Conservation (phyloP, 371 early-diverging fungal species). For the Mucor velutinosus region DNA sequence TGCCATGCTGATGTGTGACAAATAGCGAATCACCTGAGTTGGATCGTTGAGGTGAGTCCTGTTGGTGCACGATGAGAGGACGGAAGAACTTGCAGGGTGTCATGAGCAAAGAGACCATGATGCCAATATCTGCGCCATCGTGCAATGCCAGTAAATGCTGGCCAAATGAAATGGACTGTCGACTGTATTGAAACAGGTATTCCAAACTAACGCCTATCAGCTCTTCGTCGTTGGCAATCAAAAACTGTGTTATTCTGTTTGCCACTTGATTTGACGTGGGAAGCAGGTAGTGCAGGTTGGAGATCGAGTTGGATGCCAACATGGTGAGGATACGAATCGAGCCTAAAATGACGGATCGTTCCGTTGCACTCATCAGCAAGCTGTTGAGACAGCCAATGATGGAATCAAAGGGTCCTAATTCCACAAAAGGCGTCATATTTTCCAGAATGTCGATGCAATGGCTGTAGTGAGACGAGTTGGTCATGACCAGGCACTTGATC, state of each 20-base stretch:
- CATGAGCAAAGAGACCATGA: slow-evolving; percentile 53
- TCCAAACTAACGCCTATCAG: slow-evolving; percentile 70
- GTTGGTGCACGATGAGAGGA: slow-evolving; percentile 9
- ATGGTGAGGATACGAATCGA: slow-evolving; percentile 63
- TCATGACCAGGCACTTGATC: slow-evolving; percentile 57
- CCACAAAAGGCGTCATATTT: slow-evolving; percentile 58
- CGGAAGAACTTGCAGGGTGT: slow-evolving; percentile 38
- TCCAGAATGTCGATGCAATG: slow-evolving; percentile 76
- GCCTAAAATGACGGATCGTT: slow-evolving; percentile 65
- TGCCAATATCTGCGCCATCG: slow-evolving; percentile 56
- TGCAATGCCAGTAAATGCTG: slow-evolving; percentile 48
- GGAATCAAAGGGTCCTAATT: slow-evolving; percentile 47
- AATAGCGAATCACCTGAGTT: slow-evolving; percentile 2
- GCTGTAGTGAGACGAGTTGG: slow-evolving; percentile 47
- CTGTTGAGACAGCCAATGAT: slow-evolving; percentile 43
- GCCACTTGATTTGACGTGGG: slow-evolving; percentile 29
- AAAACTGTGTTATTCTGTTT: slow-evolving; percentile 59
- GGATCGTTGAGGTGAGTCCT: slow-evolving; percentile 6
- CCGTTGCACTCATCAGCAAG: slow-evolving; percentile 52
- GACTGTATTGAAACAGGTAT: slow-evolving; percentile 71
- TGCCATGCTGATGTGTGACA: slow-evolving; percentile 15
- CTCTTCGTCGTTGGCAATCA: slow-evolving; percentile 73
- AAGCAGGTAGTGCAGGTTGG: slow-evolving; percentile 51
- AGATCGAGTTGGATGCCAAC: slow-evolving; percentile 45
- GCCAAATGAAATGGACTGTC: slow-evolving; percentile 51